phyloP scores from a whole-genome alignment of 2,329 filamentous ascomycete species.

The Neophaeococcomyces mojaviensis region DNA sequence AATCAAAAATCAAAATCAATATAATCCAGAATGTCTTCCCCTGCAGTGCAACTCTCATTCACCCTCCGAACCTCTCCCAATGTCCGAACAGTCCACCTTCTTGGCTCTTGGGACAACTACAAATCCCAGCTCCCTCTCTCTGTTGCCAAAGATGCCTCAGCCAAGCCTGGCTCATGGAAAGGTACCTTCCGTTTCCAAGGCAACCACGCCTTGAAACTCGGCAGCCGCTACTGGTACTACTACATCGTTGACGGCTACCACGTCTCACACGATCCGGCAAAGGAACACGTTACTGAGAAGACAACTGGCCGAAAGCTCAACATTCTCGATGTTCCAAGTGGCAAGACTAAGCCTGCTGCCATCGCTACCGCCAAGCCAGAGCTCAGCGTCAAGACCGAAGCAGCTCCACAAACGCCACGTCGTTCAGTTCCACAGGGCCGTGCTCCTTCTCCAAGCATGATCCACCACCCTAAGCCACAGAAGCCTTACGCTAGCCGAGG shows the following conservation, averaged over 20 bases:
- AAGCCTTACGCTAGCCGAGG: conserved; percentile 80
- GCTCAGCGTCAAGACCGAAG: conserved; percentile 27
- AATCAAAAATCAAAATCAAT: conserved; percentile 1
- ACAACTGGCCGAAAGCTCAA: conserved; percentile 96
- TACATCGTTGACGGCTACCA: conserved; percentile 99
- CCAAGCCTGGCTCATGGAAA: conserved; percentile 87
- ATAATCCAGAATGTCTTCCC: conserved; percentile 19
- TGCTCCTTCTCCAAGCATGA: conserved; percentile 78
- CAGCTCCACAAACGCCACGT: conserved; percentile 42
- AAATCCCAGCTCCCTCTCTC: conserved; percentile 86
- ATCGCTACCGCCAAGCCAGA: conserved; percentile 32
- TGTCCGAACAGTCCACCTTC: conserved; percentile 94
- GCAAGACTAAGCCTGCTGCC: conserved; percentile 30
- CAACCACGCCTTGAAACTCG: conserved; percentile 67
- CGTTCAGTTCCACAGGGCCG: conserved; percentile 71
- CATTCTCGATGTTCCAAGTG: conserved; percentile 82
- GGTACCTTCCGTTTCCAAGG: conserved; percentile 95
- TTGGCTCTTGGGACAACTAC: conserved; percentile 99
- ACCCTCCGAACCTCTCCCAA: conserved; percentile 90
- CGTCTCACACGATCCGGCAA: conserved; percentile 89
- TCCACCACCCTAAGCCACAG: conserved; percentile 82
- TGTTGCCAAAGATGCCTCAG: conserved; percentile 61
- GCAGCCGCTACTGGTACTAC: conserved; percentile 99
- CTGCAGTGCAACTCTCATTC: conserved; percentile 89
- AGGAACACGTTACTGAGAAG: conserved; percentile 82